Evolutionary conservation across 2,329 filamentous ascomycete species (phyloP), one percentile per base, ranked within the genome.

Genomic region (Byssothecium circinans): DNA sequence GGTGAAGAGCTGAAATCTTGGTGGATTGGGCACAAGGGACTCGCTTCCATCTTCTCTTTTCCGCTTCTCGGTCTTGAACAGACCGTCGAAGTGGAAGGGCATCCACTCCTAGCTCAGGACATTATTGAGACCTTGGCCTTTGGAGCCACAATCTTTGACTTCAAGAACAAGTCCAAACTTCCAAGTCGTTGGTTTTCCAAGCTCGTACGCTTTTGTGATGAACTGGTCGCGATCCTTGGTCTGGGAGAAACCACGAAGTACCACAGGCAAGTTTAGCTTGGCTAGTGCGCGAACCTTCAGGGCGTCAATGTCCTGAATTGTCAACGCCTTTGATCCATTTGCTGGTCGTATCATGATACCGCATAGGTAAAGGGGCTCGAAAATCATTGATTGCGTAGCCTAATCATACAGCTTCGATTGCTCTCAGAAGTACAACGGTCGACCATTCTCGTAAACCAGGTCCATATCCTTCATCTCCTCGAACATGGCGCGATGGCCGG

Each of bases 81-180:
- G 61, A 0, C 80, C 81, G 39, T 83, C 81, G 33, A 76, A 83
- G 52, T 83, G 81, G 61, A 81, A 80, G 0, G 81, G 80, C 79
- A 82, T 81, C 56, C 75, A 75, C 46, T 62, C 61, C 6, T 54
- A 69, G 0, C 77, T 79, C 1, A 81, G 64, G 1, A 82, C 78
- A 27, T 81, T 82, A 54, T 81, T 82, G 15, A 77, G 60, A 0
- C 74, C 74, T 6, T 71, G 64, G 0, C 72, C 71, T 4, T 78
- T 69, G 1, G 63, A 74, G 42, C 78, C 81, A 10, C 79, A 79
- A 43, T 85, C 81, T 54, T 84, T 82, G 0, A 84, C 82, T 49
- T 83, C 81, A 2, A 82, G 81, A 7, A 85, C 70, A 60, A 84
- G 81, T 0, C 79, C 81, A 43, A 81, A 82, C 46, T 76, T 81